Conservation (phyloP, 345 rosid genomes). For the Nephelium lappaceum region DNA sequence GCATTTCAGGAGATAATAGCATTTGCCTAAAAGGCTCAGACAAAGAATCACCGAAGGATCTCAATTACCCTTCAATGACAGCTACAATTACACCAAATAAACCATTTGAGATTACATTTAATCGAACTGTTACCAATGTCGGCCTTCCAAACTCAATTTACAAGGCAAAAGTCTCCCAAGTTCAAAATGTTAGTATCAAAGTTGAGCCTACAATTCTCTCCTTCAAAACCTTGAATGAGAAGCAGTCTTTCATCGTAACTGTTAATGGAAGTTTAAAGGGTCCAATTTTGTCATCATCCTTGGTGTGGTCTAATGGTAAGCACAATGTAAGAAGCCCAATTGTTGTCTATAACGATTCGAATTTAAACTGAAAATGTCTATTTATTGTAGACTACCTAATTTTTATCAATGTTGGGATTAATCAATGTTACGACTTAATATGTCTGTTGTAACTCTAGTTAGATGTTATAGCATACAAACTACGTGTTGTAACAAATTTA, state of each 20-base stretch:
- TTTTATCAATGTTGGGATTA: too few relatives aligned
- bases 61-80: slow-evolving; percentile 46
- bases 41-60: slow-evolving; percentile 23
- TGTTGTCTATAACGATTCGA: background rate
- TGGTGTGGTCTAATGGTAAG: slow-evolving; percentile 23
- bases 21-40: slow-evolving; percentile 30
- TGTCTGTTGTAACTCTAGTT: too few relatives aligned
- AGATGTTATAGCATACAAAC: too few relatives aligned
- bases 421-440: too few relatives aligned
- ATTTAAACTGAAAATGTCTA: too few relatives aligned
- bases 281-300: background rate
- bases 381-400: too few relatives aligned
- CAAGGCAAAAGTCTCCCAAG: slow-evolving; percentile 1
- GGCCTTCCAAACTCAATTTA: slow-evolving; percentile 16
- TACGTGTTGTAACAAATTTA: too few relatives aligned
- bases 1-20: slow-evolving; percentile 36
- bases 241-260: slow-evolving; percentile 25
- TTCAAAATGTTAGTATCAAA: slow-evolving; percentile 20
- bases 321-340: slow-evolving; percentile 26
- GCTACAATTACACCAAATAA: slow-evolving; percentile 18
- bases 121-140: slow-evolving; percentile 42
- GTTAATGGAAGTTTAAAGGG: slow-evolving; percentile 15
- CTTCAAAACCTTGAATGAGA: slow-evolving; percentile 25
- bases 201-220: slow-evolving; percentile 29
- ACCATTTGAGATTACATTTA: slow-evolving; percentile 28